Base-by-base conservation (phyloP, 768 basidiomycete species). In the Hypholoma sublateritium region DNA sequence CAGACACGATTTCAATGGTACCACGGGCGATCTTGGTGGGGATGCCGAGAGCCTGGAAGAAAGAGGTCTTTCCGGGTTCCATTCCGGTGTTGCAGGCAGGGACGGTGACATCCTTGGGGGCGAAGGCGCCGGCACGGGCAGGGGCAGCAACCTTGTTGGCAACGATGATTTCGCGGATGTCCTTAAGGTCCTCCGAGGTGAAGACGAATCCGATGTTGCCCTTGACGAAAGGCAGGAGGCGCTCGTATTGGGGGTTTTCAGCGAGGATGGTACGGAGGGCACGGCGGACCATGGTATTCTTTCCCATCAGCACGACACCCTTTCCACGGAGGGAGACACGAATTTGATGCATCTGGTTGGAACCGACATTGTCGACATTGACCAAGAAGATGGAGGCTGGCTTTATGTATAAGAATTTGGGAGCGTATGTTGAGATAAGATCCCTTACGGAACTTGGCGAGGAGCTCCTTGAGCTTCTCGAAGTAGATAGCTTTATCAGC, bases 201-300 rank as follows among this genome's bases (percentile, higher is more conserved):
- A 98, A 99, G 73, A 99, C 96, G 80, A 99, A 99, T 48, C 97
- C 97, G 67, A 99, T 91, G 86, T 99, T 99, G 66, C 96, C 97
- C 74, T 80, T 92, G 78, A 99, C 81, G 81, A 91, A 85, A 62
- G 95, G 96, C 58, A 99, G 89, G 75, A 99, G 90, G 69, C 86
- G 90, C 81, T 99, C 97, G 80, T 89, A 95, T 71, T 95, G 89
- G 53, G 96, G 97, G 81, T 78, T 81, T 67, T 98, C 97, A 63
- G 83, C 59, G 70, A 98, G 86, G 77, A 98, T 86, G 68, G 88
- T 82, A 62, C 97, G 94, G 61, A 99, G 84, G 59, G 95, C 97
- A 68, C 97, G 93, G 80, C 97, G 93, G 68, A 99, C 95, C 96
- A 98, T 98, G 72, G 97, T 99, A 88, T 99, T 99, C 81, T 99